Evolutionary conservation across 2,329 filamentous ascomycete species (phyloP).

Genomic region (Penicillium sp.): DNA sequence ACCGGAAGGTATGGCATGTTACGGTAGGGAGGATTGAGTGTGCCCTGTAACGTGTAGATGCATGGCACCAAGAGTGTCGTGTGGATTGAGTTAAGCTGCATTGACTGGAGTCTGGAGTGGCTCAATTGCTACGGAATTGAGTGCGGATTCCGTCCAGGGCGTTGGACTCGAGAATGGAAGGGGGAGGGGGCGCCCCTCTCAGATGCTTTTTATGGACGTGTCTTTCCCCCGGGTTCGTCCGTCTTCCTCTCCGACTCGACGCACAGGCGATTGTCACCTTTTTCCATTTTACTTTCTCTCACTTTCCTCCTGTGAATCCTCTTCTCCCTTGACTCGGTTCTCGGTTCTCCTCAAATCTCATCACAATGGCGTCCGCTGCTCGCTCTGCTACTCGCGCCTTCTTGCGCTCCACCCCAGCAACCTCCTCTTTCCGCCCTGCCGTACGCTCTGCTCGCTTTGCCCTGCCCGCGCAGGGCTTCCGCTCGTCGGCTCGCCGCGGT

Average conservation of each 20-base stretch:
- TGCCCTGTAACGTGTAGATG: too few species aligned
- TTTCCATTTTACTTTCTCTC: constrained; percentile 5
- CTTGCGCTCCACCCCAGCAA: constrained; percentile 35
- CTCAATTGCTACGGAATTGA: too few species aligned
- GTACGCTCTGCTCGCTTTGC: constrained; percentile 54
- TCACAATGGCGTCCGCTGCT: constrained; percentile 39
- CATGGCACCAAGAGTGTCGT: too few species aligned
- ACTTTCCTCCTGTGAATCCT: background rate
- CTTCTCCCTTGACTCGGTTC: constrained; percentile 1
- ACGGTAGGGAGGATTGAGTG: too few species aligned
- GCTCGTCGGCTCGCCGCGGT: constrained; percentile 67
- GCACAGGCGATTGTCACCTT: constrained; percentile 4
- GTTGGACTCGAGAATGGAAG: too few species aligned
- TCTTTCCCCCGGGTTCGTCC: background rate
- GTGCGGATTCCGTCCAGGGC: too few species aligned
- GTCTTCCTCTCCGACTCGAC: background rate
- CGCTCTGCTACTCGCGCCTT: constrained; percentile 39
- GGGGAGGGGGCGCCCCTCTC: background rate
- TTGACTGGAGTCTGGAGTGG: too few species aligned
- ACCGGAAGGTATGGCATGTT: too few species aligned
- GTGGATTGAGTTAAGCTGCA: too few species aligned
- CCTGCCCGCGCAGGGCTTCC: constrained; percentile 59
- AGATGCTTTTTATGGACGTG: too few species aligned
- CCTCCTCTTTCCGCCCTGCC: constrained; percentile 37
- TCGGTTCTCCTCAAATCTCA: background rate